Evolutionary conservation across 1,139 yeast species (phyloP).

Genomic region (Geotrichum phurueaensis): DNA sequence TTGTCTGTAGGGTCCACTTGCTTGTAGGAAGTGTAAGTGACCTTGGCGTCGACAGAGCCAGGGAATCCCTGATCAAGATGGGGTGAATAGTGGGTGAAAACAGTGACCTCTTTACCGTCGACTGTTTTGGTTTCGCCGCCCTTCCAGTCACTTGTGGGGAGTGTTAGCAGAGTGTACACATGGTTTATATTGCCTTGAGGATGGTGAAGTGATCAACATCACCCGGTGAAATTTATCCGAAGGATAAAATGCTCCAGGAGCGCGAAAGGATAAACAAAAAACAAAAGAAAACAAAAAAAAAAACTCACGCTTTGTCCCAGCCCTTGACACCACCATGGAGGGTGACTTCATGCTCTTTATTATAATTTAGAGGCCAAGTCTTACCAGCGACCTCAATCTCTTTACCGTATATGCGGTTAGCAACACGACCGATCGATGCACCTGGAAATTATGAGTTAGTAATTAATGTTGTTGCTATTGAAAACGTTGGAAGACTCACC

Average conservation of each 20-base stretch:
- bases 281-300: not conserved
- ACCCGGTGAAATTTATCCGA: conserved; percentile 8
- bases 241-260: not conserved
- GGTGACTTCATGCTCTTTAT: conserved; percentile 34
- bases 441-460: not conserved
- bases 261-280: not conserved
- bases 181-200: not conserved
- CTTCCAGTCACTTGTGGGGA: conserved; percentile 22
- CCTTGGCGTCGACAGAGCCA: conserved; percentile 44
- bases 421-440: conserved; percentile 53
- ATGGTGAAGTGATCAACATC: conserved; percentile 21
- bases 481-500: conserved; percentile 25
- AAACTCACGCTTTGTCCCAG: conserved; percentile 41
- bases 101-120: conserved; percentile 33
- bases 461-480: conserved; percentile 34
- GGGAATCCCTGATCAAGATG: conserved; percentile 53
- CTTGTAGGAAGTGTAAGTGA: conserved; percentile 40
- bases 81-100: conserved; percentile 36
- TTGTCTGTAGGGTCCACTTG: conserved; percentile 27
- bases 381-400: conserved; percentile 41
- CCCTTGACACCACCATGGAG: conserved; percentile 52
- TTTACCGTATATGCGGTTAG: conserved; percentile 53
- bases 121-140: conserved; percentile 40
- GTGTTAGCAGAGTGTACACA: not conserved
- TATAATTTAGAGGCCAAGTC: conserved; percentile 38